Base-by-base conservation (phyloP, 805 yeast species). In the Barnettozyma siamensis region DNA sequence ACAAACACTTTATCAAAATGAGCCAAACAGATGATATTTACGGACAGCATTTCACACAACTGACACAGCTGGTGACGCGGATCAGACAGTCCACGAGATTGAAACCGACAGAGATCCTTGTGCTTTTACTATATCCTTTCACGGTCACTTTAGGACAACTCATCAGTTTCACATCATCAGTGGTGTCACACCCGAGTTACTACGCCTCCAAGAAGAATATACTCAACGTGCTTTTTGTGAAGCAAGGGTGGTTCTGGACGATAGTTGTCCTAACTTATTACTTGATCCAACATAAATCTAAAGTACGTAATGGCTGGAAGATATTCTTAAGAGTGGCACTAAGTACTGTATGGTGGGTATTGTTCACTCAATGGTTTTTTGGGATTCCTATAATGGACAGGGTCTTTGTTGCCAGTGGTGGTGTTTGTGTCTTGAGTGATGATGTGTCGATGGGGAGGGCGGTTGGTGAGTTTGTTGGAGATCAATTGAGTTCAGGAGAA, bases 181-280 rank as follows among this genome's bases (percentile, higher is more conserved):
- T 36, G 16, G 42, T 35, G 18, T 21, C 34, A 2, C 42, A 35
- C 4, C 35, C 36, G 1, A 53, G 48, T 34, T 55, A 56, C 45
- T 72, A 23, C 59, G 67, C 61, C 67, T 67, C 78, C 42, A 88
- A 86, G 63, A 70, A 74, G 38, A 88, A 87, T 56, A 26, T 88
- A 15, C 56, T 89, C 45, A 91, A 91, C 60, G 72, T 71, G 17
- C 35, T 73, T 7, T 86, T 93, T 58, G 96, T 91, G 30, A 93
- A 91, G 54, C 72, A 71, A 20, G 98, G 97, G 2, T 93, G 98
- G 98, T 70, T 77, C 13, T 93, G 97, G 98, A 88, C 95, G 1
- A 60, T 78, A 0, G 5, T 73, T 4, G 69, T 70, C 4, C 70
- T 64, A 19, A 20, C 9, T 53, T 72, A 37, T 24, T 51, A 51